Evolutionary conservation across 495 filamentous ascomycete species (phyloP), one percentile per base, ranked within the genome.

Genomic region (Aspergillus taichungensis): DNA sequence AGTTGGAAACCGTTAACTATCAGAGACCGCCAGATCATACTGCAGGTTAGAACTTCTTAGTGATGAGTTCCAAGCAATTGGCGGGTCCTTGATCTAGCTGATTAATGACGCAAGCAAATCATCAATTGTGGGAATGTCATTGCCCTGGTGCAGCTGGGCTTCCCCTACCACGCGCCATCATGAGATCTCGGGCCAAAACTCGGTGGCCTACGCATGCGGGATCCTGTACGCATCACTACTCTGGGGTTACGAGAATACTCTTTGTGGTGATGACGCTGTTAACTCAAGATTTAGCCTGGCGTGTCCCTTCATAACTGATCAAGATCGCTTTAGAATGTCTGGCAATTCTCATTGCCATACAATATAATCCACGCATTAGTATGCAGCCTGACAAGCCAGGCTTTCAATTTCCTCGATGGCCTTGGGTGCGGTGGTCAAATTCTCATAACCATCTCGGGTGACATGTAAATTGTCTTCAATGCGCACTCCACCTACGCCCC

Each of bases 401-500:
- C 47, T 73, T 54, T 87, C 83, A 55, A 94, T 69, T 60, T 90
- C 83, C 10, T 76, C 79, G 2, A 82, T 70, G 44, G 80, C 76
- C 60, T 94, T 95, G 27, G 80, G 68, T 7, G 84, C 76, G 0
- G 79, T 79, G 4, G 89, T 95, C 44, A 96, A 54, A 62, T 95
- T 94, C 51, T 88, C 79, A 38, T 74, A 78, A 0, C 90, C 89
- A 13, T 73, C 68, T 61, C 84, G 75, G 36, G 84, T 92, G 52
- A 96, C 78, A 45, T 88, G 69, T 33, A 96, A 66, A 59, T 96
- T 68, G 62, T 79, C 81, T 69, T 85, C 82, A 46, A 85, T 84
- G 45, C 82, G 71, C 31, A 95, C 86, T 45, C 90, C 90, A 33
- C 90, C 90, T 6, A 95, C 89, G 43, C 78, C 78, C 90, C 88